Base-by-base conservation (phyloP, 176 grass and related monocot genomes). In the Typha latifolia region DNA sequence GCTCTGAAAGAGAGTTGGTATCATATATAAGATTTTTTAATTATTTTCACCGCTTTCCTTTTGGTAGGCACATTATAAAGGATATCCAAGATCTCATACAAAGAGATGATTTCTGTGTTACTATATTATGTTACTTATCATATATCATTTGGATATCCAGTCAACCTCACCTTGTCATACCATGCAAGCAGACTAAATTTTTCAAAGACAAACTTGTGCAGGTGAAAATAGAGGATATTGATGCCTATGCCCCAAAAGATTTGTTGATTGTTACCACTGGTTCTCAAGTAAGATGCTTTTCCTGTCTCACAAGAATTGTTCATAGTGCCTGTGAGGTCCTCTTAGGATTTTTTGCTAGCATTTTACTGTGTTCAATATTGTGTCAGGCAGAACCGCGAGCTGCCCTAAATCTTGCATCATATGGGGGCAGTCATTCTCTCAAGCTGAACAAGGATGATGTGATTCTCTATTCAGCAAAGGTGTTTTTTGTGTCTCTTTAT, bases 221-320 rank as follows among this genome's bases (percentile, higher is more conserved):
- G 94, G 83, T 99, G 49, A 99, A 99, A 85, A 82, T 74, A 78
- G 94, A 99, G 77, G 94, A 99, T 32, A 93, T 99, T 75, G 89
- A 92, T 83, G 83, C 83, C 3, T 99, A 93, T 79, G 80, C 86
- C 62, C 94, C 94, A 51, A 87, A 99, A 85, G 86, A 85, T 90
- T 82, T 99, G 76, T 78, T 99, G 62, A 83, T 99, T 14, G 89
- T 99, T 49, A 99, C 94, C 50, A 99, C 94, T 62, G 94, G 94
- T 72, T 99, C 94, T 51, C 94, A 99, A 77, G 94, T 99, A 93
- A 93, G 88, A 81, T 32, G 52, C 37, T 85, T 32, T 65, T 74
- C 23, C 23, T 74, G 47, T 74, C 12, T 3, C 19, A 23, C 37
- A 62, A 61, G 56, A 21, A 19, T 10, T 15, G 12, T 21, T 32